Evolutionary conservation across 768 basidiomycete species (phyloP).

Genomic region (Macrolepiota albuminosa): DNA sequence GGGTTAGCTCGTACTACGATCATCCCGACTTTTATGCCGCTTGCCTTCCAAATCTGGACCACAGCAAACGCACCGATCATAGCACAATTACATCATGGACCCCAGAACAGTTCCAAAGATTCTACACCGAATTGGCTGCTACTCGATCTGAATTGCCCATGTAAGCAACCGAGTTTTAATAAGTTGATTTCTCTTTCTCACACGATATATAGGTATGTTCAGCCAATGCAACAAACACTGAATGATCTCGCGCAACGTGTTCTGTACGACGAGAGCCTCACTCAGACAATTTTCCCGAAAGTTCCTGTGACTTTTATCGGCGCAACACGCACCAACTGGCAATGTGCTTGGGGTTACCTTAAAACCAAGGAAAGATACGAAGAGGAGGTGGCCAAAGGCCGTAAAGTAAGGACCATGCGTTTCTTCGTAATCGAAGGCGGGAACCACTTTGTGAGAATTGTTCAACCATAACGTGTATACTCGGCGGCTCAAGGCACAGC

Average conservation of each 20-base stretch:
- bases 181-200: background rate
- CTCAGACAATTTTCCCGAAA: background rate
- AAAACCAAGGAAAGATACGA: background rate
- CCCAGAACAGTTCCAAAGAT: constrained; percentile 14
- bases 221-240: constrained; percentile 18
- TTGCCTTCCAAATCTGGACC: background rate
- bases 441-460: background rate
- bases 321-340: constrained; percentile 1
- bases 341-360: background rate
- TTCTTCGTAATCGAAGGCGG: background rate
- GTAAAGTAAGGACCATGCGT: background rate
- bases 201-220: background rate
- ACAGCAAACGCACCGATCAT: background rate
- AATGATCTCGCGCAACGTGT: constrained; percentile 12
- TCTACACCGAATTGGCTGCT: constrained; percentile 13
- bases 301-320: background rate
- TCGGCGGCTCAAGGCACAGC: background rate
- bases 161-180: background rate
- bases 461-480: background rate
- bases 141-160: constrained; percentile 14
- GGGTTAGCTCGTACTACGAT: constrained; percentile 25
- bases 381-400: background rate
- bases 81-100: constrained; percentile 19
- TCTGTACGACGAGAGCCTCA: constrained; percentile 15
- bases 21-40: background rate